A percentile compares a stretch with the other conserved stretches of the same genome.
Evolutionary conservation across 2,329 filamentous ascomycete genomes (phyloP).

Genomic region (Neopestalotiopsis sp.): DNA sequence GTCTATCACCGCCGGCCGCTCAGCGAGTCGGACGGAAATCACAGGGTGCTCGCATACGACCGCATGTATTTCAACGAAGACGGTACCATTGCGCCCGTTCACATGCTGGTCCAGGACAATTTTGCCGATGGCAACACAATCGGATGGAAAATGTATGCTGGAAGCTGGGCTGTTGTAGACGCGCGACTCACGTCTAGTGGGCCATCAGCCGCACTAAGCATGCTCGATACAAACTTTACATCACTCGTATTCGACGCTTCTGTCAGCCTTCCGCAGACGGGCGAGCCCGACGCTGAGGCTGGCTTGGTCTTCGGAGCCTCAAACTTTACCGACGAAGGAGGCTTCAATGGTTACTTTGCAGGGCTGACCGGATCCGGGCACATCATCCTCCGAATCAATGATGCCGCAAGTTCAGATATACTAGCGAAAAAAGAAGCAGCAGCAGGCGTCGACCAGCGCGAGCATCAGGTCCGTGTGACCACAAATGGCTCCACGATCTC

Average conservation of each 20-base stretch:
- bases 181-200: slow-evolving; percentile 31
- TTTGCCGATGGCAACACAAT: slow-evolving; percentile 46
- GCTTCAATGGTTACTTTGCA: slow-evolving; percentile 10
- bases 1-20: slow-evolving; percentile 52
- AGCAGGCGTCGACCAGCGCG: neutral
- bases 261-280: slow-evolving; percentile 19
- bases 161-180: slow-evolving; percentile 33
- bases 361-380: slow-evolving; percentile 1
- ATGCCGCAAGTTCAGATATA: neutral
- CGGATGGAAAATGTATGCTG: slow-evolving; percentile 40
- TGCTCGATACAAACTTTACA: slow-evolving; percentile 44
- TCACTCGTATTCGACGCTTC: slow-evolving; percentile 37
- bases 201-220: slow-evolving; percentile 30
- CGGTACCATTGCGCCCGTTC: slow-evolving; percentile 47
- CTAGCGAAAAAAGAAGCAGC: neutral
- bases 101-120: slow-evolving; percentile 51
- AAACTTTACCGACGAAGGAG: neutral
- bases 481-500: neutral
- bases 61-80: slow-evolving; percentile 51
- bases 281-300: neutral
- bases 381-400: neutral
- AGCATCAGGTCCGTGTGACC: slow-evolving; percentile 2
- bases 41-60: slow-evolving; percentile 53
- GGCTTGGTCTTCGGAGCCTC: slow-evolving; percentile 13
- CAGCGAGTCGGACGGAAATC: slow-evolving; percentile 49